These are phyloP conservation scores for Oryza glumipatula DNA, from an alignment of 176 grass and related monocot species.

Conservation along the genomic window DNA sequence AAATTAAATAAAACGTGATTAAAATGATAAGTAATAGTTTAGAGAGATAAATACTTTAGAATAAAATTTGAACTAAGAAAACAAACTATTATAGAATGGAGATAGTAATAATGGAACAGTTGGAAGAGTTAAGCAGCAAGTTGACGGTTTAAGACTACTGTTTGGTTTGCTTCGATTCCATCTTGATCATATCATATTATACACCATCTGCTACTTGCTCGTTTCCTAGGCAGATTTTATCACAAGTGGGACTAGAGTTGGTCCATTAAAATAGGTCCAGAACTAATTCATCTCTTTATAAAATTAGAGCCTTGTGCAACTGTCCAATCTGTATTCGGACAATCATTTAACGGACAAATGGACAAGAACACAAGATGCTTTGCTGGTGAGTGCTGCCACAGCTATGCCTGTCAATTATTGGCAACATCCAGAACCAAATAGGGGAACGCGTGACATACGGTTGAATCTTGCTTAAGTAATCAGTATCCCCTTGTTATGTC, in stretches of 20 bases:
- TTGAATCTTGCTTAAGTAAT: conserved; percentile 22
- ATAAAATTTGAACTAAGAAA: too few species aligned
- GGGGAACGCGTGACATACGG: not conserved
- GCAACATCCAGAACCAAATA: not conserved
- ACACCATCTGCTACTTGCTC: not conserved
- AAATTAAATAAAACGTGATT: too few species aligned
- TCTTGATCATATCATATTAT: not conserved
- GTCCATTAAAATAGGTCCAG: conserved; percentile 9
- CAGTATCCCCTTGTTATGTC: not conserved
- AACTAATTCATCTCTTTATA: conserved; percentile 25
- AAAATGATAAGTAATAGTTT: too few species aligned
- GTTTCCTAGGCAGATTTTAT: not conserved
- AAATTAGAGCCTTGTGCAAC: conserved; percentile 9
- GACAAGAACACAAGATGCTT: conserved; percentile 44
- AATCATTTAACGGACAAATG: conserved; percentile 42
- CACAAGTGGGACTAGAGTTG: not conserved
- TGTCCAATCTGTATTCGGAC: conserved; percentile 23
- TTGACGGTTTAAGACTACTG: not conserved
- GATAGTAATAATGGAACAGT: not conserved
- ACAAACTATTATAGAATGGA: too few species aligned
- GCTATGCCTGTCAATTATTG: conserved; percentile 31
- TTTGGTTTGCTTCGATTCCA: not conserved
- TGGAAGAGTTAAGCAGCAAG: not conserved
- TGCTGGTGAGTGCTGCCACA: conserved; percentile 42
- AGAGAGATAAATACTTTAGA: too few species aligned